Percentiles rank a stretch among this genome's conserved stretches.
Conservation (phyloP, 2,329 filamentous ascomycete genomes). For the Paracorniculantispora psalliotae region DNA sequence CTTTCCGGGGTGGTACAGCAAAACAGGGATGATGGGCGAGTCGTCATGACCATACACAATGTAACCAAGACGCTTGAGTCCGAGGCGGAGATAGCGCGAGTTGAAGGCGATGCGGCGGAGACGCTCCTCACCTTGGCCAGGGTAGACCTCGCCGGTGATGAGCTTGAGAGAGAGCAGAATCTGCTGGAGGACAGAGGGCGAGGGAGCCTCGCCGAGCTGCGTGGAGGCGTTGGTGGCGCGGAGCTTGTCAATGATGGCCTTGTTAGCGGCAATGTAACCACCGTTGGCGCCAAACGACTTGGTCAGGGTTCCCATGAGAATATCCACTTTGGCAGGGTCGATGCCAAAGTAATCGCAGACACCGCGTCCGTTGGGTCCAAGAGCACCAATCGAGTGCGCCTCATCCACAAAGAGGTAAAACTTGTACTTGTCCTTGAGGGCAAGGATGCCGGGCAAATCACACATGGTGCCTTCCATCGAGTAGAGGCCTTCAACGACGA, state of each 20-base stretch:
- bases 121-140: conserved; percentile 91
- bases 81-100: conserved; percentile 94
- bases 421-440: conserved; percentile 92
- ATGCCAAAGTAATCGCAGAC: conserved; percentile 97
- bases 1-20: conserved; percentile 97
- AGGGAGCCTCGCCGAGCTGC: conserved; percentile 79
- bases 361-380: conserved; percentile 82
- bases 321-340: conserved; percentile 81
- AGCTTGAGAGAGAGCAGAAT: conserved; percentile 82
- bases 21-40: conserved; percentile 89
- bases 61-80: conserved; percentile 91
- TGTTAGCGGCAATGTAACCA: conserved; percentile 87
- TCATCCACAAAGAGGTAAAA: conserved; percentile 95
- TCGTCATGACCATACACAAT: conserved; percentile 98
- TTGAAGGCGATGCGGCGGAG: conserved; percentile 96
- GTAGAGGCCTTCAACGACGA: conserved; percentile 94
- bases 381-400: conserved; percentile 89
- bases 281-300: conserved; percentile 99
- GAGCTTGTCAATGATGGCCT: conserved; percentile 88
- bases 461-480: conserved; percentile 99
- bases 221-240: conserved; percentile 80
- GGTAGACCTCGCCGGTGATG: conserved; percentile 80
- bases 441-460: conserved; percentile 85
- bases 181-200: conserved; percentile 84
- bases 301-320: conserved; percentile 96